Percentiles rank a stretch among this genome's conserved stretches.
phyloP scores from a whole-genome alignment of 192 early-diverging fungal genomes.

The Dispira parvispora region DNA sequence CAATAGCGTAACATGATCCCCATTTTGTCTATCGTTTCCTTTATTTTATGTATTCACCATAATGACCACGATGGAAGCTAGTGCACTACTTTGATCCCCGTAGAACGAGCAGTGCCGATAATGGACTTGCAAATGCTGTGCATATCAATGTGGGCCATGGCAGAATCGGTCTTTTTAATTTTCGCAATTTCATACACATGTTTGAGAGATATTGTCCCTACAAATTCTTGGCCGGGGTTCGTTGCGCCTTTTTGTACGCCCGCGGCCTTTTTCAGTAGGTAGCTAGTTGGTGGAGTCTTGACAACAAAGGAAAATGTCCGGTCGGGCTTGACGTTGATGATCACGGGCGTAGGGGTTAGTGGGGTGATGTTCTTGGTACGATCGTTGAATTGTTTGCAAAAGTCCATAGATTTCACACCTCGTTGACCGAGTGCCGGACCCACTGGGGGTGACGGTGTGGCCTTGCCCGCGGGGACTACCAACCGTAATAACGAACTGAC shows the following conservation, averaged over 20 bases:
- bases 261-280: conserved; percentile 73
- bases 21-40: no score
- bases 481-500: conserved; percentile 42
- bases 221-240: conserved; percentile 55
- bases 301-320: conserved; percentile 78
- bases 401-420: conserved; percentile 96
- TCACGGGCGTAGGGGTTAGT: conserved; percentile 68
- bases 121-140: conserved; percentile 53
- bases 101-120: conserved; percentile 55
- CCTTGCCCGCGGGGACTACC: conserved; percentile 81
- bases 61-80: no score
- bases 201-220: conserved; percentile 74
- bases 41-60: no score
- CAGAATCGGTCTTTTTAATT: conserved; percentile 71
- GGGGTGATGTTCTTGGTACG: conserved; percentile 65
- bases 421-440: conserved; percentile 91
- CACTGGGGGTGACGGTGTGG: conserved; percentile 81
- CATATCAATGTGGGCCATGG: conserved; percentile 50
- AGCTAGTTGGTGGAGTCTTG: conserved; percentile 75
- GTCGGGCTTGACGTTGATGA: conserved; percentile 79
- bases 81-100: conserved; percentile 74
- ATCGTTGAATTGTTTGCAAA: conserved; percentile 97
- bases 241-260: conserved; percentile 73
- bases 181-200: conserved; percentile 90
- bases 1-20: no score